Evolutionary conservation across 1,284 basidiomycete genomes (phyloP).

Genomic region (Flammula alnicola): DNA sequence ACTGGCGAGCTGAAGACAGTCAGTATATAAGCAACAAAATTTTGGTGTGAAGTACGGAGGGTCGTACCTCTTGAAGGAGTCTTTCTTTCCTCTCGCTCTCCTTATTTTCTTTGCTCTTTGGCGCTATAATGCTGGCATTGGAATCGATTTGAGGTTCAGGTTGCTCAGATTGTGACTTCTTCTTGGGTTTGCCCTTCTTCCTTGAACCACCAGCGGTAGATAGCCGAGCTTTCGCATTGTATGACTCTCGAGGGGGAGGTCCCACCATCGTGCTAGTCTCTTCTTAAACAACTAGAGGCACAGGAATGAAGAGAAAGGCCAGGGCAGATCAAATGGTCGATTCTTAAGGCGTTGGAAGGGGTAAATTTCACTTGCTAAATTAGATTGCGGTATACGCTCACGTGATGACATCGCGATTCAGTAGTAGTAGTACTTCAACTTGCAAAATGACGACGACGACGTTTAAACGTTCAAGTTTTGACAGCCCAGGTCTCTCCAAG

Average conservation of each 20-base stretch:
- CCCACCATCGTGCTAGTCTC: constrained; percentile 24
- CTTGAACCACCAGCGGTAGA: constrained; percentile 58
- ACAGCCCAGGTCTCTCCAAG: no score
- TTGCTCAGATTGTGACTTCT: constrained; percentile 31
- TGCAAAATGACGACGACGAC: no score
- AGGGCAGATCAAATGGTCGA: not conserved
- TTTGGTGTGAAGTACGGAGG: not conserved
- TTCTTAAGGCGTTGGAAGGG: not conserved
- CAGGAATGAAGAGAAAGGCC: not conserved
- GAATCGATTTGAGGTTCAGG: constrained; percentile 42
- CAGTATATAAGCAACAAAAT: constrained; percentile 1
- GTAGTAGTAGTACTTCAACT: no score
- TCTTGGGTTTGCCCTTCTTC: constrained; percentile 54
- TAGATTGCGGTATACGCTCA: constrained; percentile 4
- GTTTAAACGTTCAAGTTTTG: no score
- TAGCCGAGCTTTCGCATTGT: constrained; percentile 67
- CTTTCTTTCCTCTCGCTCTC: constrained; percentile 63
- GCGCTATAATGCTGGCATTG: constrained; percentile 62
- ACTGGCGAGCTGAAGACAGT: constrained; percentile 48
- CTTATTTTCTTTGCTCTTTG: constrained; percentile 65
- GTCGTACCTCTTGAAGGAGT: constrained; percentile 63
- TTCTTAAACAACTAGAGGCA: not conserved
- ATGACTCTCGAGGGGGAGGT: constrained; percentile 41
- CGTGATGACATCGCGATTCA: constrained; percentile 11
- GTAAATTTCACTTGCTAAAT: constrained; percentile 13